phyloP scores from a whole-genome alignment of 495 filamentous ascomycete species.

The Penicillium malachiteum region DNA sequence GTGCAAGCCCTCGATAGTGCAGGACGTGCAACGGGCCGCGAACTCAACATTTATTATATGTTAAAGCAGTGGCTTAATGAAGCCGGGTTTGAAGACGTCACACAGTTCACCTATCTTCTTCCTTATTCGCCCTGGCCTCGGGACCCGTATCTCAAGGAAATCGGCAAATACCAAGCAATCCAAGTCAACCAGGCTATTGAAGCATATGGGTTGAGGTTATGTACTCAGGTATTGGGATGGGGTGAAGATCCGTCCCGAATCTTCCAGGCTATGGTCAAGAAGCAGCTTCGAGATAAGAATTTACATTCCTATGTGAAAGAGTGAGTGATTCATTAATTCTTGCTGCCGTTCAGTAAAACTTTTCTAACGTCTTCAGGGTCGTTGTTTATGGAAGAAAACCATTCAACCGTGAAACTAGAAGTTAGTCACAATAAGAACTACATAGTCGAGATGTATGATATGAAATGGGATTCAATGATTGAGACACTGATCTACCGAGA shows the following conservation, averaged over 20 bases:
- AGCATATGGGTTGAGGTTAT: constrained; percentile 52
- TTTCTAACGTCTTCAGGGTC: constrained; percentile 1
- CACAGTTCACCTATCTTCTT: constrained; percentile 54
- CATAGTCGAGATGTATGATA: no score
- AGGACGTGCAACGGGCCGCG: constrained; percentile 34
- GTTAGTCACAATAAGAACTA: neutral
- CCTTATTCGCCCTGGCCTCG: constrained; percentile 67
- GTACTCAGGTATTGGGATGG: constrained; percentile 55
- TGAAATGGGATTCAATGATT: no score
- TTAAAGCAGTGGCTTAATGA: constrained; percentile 32
- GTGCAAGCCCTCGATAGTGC: constrained; percentile 31
- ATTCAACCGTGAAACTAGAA: neutral
- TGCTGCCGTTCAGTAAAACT: no score
- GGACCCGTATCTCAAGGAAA: constrained; percentile 61
- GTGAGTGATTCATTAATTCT: neutral
- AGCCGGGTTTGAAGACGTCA: constrained; percentile 60
- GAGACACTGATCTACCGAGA: no score
- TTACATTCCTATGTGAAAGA: constrained; percentile 31
- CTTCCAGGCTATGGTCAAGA: constrained; percentile 22
- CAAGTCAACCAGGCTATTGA: constrained; percentile 59
- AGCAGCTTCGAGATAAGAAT: constrained; percentile 27
- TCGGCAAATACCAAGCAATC: constrained; percentile 60
- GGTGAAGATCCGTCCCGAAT: constrained; percentile 18
- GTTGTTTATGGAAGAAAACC: constrained; percentile 19
- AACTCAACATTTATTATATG: constrained; percentile 46